Conservation (phyloP, 2,329 filamentous ascomycete species). For the Xylariaceae sp. region DNA sequence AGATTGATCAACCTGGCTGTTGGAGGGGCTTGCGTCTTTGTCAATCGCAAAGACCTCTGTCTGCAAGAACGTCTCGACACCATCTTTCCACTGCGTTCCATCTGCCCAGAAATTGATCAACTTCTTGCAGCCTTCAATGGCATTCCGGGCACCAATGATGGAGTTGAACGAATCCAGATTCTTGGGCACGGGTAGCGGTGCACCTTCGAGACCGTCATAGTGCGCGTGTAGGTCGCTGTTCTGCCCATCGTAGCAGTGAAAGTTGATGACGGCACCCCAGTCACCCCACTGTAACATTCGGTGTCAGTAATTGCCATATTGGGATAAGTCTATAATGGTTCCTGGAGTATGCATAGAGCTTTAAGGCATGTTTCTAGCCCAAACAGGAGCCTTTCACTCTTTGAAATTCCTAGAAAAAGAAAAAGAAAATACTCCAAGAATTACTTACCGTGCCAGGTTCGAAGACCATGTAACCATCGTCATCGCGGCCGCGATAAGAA, state of each 20-base stretch:
- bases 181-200: not conserved
- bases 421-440: too few species aligned
- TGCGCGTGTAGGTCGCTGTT: not conserved
- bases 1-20: slow-evolving; percentile 6
- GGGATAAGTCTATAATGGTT: too few species aligned
- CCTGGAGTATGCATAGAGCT: too few species aligned
- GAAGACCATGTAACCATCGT: slow-evolving; percentile 1
- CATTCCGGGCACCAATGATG: slow-evolving; percentile 14
- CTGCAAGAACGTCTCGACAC: too few species aligned
- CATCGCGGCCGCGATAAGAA: too few species aligned
- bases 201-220: too few species aligned
- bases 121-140: slow-evolving; percentile 2
- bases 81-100: slow-evolving; percentile 3
- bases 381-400: too few species aligned
- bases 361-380: too few species aligned
- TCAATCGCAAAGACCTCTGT: slow-evolving; percentile 12
- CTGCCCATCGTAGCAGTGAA: slow-evolving; percentile 9
- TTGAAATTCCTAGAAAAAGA: too few species aligned
- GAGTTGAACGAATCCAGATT: slow-evolving; percentile 11
- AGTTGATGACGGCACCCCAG: slow-evolving; percentile 11
- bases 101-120: slow-evolving; percentile 16
- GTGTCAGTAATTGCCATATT: too few species aligned
- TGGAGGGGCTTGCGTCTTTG: not conserved
- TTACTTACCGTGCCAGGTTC: not conserved
- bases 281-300: too few species aligned